phyloP scores from a whole-genome alignment of 306 rosid species.

The Canavalia ensiformis region DNA sequence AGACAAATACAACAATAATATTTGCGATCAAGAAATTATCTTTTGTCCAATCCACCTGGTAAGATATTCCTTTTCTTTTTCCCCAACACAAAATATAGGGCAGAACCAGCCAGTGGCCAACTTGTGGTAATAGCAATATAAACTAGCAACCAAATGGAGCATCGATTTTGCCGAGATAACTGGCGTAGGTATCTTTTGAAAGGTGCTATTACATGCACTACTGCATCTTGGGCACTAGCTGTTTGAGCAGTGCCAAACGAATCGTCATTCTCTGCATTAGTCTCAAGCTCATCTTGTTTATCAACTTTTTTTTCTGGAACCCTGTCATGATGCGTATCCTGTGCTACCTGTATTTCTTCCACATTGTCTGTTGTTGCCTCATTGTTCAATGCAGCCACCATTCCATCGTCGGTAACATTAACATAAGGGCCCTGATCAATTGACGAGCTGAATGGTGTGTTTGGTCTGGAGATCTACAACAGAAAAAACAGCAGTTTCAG shows the following conservation, averaged over 20 bases:
- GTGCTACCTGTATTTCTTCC: constrained; percentile 56
- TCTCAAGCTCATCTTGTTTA: constrained; percentile 44
- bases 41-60: constrained; percentile 62
- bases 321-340: constrained; percentile 42
- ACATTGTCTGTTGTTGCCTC: constrained; percentile 52
- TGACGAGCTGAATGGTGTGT: constrained; percentile 52
- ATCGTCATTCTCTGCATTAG: constrained; percentile 46
- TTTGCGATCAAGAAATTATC: constrained; percentile 50
- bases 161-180: constrained; percentile 63
- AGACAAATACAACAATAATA: constrained; percentile 40
- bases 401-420: constrained; percentile 75
- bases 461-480: constrained; percentile 57
- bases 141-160: constrained; percentile 80
- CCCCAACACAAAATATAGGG: constrained; percentile 57
- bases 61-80: constrained; percentile 63
- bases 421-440: constrained; percentile 92
- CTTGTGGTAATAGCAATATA: constrained; percentile 78
- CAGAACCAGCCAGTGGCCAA: constrained; percentile 94
- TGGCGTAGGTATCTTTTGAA: constrained; percentile 64
- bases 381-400: constrained; percentile 79
- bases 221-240: constrained; percentile 40
- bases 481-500: constrained; percentile 48
- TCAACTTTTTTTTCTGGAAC: constrained; percentile 40
- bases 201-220: constrained; percentile 48
- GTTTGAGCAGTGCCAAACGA: constrained; percentile 39